Base-by-base conservation (phyloP, 2,329 filamentous ascomycete species). In the Cladorrhinum sp. region DNA sequence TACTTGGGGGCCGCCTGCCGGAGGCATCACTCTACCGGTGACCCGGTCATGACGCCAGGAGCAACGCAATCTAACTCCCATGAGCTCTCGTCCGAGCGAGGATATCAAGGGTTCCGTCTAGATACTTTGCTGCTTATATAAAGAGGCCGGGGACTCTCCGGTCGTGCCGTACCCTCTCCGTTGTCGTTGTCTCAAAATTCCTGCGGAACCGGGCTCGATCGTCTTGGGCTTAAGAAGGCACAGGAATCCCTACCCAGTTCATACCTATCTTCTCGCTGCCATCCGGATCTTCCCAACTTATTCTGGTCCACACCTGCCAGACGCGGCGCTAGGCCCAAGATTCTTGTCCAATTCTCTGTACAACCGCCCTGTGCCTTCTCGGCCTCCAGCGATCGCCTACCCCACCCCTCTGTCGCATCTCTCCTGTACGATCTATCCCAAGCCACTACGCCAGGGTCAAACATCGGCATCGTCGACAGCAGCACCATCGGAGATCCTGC, bases 131-230 rank as follows among this genome's bases (percentile, higher is more conserved):
- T 45, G 58, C 59, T 62, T 56, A 67, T 68, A 66, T 66, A 68
- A 73, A 73, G 69, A 72, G 65, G 68, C 63, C 61, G 63, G 67
- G 69, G 65, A 60, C 65, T 68, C 65, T 70, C 69, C 67, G 69
- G 62, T 61, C 52, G 41, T 68, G 70, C 68, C 70, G 70, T 72
- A 69, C 74, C 73, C 69, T 68, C 70, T 68, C 67, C 71, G 70
- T 69, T 71, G 69, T 72, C 71, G 70, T 71, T 77, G 76, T 77
- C 76, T 78, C 75, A 70, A 76, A 73, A 67, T 68, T 73, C 73
- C 78, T 75, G 76, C 67, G 76, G 68, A 78, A 75, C 70, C 64
- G 65, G 68, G 67, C 56, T 58, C 53, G 25, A 52, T 55, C 36
- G 50, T 50, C 56, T 51, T 38, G 56, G 59, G 54, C 52, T 65